A percentile compares a stretch with the other conserved stretches of the same genome.
phyloP scores from a whole-genome alignment of 2,329 filamentous ascomycete species.

The Ophiosphaerella narmari region DNA sequence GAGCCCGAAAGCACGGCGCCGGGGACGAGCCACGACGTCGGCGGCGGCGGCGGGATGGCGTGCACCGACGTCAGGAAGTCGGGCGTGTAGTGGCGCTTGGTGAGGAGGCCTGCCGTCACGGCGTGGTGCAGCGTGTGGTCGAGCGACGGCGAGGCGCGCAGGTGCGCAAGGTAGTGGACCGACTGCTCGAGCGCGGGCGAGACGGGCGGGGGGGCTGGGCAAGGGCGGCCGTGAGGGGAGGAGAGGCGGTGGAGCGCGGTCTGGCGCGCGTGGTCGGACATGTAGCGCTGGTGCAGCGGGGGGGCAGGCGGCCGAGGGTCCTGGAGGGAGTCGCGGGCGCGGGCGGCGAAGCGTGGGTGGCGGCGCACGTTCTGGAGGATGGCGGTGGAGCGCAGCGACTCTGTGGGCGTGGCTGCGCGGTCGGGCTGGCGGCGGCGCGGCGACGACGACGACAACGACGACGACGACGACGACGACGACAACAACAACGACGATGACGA shows the following conservation, averaged over 20 bases:
- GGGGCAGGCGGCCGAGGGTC: slow-evolving; percentile 37
- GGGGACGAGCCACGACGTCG: slow-evolving; percentile 65
- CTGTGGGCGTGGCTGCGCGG: not conserved
- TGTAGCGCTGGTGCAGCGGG: slow-evolving; percentile 24
- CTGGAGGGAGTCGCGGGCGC: slow-evolving; percentile 45
- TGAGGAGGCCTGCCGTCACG: slow-evolving; percentile 58
- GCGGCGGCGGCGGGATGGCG: slow-evolving; percentile 55
- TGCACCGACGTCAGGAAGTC: slow-evolving; percentile 64
- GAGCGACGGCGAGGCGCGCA: slow-evolving; percentile 59
- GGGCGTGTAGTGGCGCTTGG: slow-evolving; percentile 57
- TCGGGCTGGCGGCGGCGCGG: slow-evolving; percentile 53
- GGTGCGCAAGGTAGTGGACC: slow-evolving; percentile 64
- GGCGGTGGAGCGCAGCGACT: slow-evolving; percentile 45
- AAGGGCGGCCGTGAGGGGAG: slow-evolving; percentile 30
- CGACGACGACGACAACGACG: too few species aligned
- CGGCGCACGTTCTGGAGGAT: slow-evolving; percentile 48
- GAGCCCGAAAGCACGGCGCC: slow-evolving; percentile 65
- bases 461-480: too few species aligned
- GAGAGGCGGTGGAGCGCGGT: slow-evolving; percentile 36
- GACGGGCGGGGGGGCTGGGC: slow-evolving; percentile 20
- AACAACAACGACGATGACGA: too few species aligned
- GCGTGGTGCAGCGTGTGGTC: slow-evolving; percentile 61
- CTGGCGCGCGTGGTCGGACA: slow-evolving; percentile 29
- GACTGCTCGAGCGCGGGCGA: slow-evolving; percentile 59
- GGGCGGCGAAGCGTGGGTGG: slow-evolving; percentile 46